Percentiles rank a stretch among this genome's conserved stretches.
phyloP scores from a whole-genome alignment of 73 alveolate species.

The Blepharisma japonicum region DNA sequence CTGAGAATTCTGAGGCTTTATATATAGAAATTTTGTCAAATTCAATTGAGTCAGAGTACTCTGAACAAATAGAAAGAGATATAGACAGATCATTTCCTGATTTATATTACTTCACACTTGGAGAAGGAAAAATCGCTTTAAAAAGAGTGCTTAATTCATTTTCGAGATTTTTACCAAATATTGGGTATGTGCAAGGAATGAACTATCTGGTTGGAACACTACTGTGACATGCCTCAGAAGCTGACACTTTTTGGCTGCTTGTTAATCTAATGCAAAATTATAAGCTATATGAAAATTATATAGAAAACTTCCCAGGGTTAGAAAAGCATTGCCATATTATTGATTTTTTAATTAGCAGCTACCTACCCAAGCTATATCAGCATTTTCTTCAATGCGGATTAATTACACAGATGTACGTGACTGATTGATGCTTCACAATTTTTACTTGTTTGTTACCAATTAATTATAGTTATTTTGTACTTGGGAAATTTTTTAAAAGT shows the following conservation, averaged over 20 bases:
- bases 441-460: neutral
- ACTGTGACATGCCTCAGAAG: conserved; percentile 24
- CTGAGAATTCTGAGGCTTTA: no score
- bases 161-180: neutral
- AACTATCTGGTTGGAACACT: neutral
- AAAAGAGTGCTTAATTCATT: neutral
- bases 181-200: conserved; percentile 31
- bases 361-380: neutral
- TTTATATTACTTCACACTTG: neutral
- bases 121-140: neutral
- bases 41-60: neutral
- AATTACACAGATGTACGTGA: conserved; percentile 3
- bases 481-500: neutral
- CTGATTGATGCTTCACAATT: conserved; percentile 20
- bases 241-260: conserved; percentile 25
- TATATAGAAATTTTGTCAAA: neutral
- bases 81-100: conserved; percentile 1
- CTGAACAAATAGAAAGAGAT: conserved; percentile 5
- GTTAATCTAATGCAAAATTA: conserved; percentile 13
- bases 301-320: neutral
- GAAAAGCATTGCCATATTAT: neutral
- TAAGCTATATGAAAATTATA: conserved; percentile 16
- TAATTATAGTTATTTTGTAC: neutral
- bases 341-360: neutral
- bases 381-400: neutral